Evolutionary conservation across 495 filamentous ascomycete genomes (phyloP).

Genomic region (Penicillium malachiteum): DNA sequence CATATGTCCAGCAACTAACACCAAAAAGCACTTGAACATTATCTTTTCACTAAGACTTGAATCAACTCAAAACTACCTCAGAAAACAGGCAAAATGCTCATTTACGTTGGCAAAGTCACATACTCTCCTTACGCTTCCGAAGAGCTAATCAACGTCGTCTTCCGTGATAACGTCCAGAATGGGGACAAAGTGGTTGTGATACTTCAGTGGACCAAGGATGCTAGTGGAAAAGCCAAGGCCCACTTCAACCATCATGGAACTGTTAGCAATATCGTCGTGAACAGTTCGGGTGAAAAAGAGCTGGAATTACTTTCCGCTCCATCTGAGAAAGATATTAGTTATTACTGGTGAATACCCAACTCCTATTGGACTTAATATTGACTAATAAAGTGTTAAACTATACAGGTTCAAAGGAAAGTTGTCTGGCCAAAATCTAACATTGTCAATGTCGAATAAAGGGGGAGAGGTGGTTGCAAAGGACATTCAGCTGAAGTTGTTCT

Average conservation of each 20-base stretch:
- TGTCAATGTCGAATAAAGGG: neutral
- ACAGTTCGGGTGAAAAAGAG: neutral
- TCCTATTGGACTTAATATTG: neutral
- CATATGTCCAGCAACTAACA: too few species aligned
- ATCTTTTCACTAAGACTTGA: neutral
- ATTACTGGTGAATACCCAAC: neutral
- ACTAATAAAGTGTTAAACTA: neutral
- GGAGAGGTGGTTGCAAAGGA: constrained; percentile 7
- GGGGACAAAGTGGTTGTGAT: constrained; percentile 2
- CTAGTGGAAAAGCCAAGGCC: neutral
- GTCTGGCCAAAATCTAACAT: neutral
- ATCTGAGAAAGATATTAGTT: neutral
- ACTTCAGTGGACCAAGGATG: neutral
- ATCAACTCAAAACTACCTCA: neutral
- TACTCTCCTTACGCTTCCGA: constrained; percentile 3
- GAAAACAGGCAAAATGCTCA: neutral
- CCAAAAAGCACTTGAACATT: too few species aligned
- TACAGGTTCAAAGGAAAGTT: neutral
- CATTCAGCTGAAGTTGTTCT: constrained; percentile 1
- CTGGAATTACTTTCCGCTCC: neutral
- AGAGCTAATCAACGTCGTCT: neutral
- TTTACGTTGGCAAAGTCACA: constrained; percentile 2
- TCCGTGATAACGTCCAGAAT: neutral
- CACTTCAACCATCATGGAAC: neutral
- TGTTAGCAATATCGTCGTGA: neutral